A percentile compares a stretch with the other conserved stretches of the same genome.
These are phyloP conservation scores for Paraconiothyrium brasiliense DNA, from an alignment of 2,329 filamentous ascomycete genomes.

Conservation along the genomic window DNA sequence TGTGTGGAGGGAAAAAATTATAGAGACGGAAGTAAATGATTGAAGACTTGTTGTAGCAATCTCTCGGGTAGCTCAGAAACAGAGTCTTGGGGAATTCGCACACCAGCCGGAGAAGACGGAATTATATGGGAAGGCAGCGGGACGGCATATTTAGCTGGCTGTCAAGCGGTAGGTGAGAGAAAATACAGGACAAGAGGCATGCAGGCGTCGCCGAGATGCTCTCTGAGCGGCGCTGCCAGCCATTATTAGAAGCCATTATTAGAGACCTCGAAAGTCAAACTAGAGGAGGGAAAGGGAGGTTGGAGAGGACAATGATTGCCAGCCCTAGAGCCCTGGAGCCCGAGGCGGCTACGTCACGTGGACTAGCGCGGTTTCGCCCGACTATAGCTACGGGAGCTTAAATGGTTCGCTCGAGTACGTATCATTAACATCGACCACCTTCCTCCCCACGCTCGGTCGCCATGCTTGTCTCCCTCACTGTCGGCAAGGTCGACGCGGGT, in stretches of 20 bases:
- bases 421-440: not conserved
- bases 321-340: too few relatives aligned
- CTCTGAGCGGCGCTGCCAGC: conserved; percentile 15
- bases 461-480: conserved; percentile 97
- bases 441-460: conserved; percentile 36
- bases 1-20: conserved; percentile 11
- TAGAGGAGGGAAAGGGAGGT: conserved; percentile 12
- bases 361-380: conserved; percentile 6
- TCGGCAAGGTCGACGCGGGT: conserved; percentile 98
- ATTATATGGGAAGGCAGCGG: conserved; percentile 19
- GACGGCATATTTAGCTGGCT: conserved; percentile 21
- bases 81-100: conserved; percentile 18
- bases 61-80: conserved; percentile 20
- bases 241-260: conserved; percentile 19
- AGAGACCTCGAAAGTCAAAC: conserved; percentile 1
- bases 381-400: conserved; percentile 6
- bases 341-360: not conserved
- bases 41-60: conserved; percentile 15
- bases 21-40: conserved; percentile 6
- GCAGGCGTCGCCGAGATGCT: conserved; percentile 16
- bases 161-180: conserved; percentile 21
- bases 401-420: not conserved
- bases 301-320: not conserved
- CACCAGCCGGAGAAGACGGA: conserved; percentile 13
- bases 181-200: conserved; percentile 10